Base-by-base conservation (phyloP, 2,329 filamentous ascomycete genomes). In the Aspergillus alliaceus region DNA sequence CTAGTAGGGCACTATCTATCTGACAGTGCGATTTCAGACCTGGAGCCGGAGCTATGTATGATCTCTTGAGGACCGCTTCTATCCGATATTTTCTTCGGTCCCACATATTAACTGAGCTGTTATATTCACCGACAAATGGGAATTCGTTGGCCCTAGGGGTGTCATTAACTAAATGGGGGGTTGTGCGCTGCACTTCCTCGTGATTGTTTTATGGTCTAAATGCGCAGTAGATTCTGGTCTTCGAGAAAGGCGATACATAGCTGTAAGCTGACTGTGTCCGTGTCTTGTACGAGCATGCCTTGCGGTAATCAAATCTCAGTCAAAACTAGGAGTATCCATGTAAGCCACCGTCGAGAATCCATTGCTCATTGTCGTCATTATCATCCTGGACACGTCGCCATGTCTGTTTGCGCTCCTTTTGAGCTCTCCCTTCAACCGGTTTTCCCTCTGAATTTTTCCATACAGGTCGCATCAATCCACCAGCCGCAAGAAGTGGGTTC, bases 351-450 rank as follows among this genome's bases (percentile, higher is more conserved):
- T 79, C 77, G 44, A 79, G 58, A 56, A 79, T 78, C 77, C 77
- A 80, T 54, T 75, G 74, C 64, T 80, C 77, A 58, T 79, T 79
- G 58, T 79, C 76, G 25, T 77, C 77, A 47, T 75, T 75, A 51
- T 80, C 77, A 60, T 77, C 75, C 59, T 80, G 78, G 20, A 80
- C 78, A 35, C 77, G 71, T 35, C 77, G 70, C 78, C 78, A 80
- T 15, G 75, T 75, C 63, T 76, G 76, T 56, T 71, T 74, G 35
- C 67, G 67, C 56, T 76, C 73, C 29, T 66, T 68, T 18, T 59
- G 65, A 8, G 61, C 69, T 3, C 55, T 57, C 35, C 59, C 56
- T 7, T 69, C 67, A 4, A 37, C 46, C 22, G 59, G 54, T 40
- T 69, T 66, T 4, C 65, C 69, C 24, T 71, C 70, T 1, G 70